Base-by-base conservation (phyloP, 2,329 filamentous ascomycete genomes). In the Pestalotiopsis sp. region DNA sequence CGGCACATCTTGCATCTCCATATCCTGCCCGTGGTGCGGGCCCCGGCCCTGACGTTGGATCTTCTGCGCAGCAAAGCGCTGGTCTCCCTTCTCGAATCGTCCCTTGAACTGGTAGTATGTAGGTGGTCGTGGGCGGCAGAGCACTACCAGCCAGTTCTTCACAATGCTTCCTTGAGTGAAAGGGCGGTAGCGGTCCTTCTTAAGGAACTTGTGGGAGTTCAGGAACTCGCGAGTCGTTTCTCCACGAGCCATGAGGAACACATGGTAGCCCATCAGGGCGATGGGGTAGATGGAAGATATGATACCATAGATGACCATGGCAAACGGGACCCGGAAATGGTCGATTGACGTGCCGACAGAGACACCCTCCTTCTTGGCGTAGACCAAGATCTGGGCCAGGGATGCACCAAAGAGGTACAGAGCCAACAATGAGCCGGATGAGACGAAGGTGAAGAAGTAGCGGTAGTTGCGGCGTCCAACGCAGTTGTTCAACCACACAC, bases 401-500 rank as follows among this genome's bases (percentile, higher is more conserved):
- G 90, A 94, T 27, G 92, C 91, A 23, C 86, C 93, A 38, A 96
- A 84, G 61, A 98, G 86, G 75, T 93, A 95, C 17, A 94, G 77
- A 0, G 91, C 88, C 20, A 98, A 86, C 41, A 98, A 73, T 0
- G 94, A 94, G n/a, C 89, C 90, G 14, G 91, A 90, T 67, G 89
- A 90, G 72, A 99, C 91, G 80, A 98, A 99, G 12, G 92, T 89
- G 79, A 98, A 98, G 81, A 99, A 99, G 81, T 95, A 98, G 72
- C 96, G 94, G 82, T 99, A 99, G 82, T 99, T 99, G 75, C 96
- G 93, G 73, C 95, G 92, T 58, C 96, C 96, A 7, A 67, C 65
- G 27, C 65, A 99, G 80, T 99, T 99, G 83, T 99, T 99, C 72
- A 99, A 89, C 96, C 96, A 99, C 17, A 98, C 95, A 77, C 96